Evolutionary conservation across 2,329 filamentous ascomycete genomes (phyloP).

Genomic region (Nothopassalora personata): DNA sequence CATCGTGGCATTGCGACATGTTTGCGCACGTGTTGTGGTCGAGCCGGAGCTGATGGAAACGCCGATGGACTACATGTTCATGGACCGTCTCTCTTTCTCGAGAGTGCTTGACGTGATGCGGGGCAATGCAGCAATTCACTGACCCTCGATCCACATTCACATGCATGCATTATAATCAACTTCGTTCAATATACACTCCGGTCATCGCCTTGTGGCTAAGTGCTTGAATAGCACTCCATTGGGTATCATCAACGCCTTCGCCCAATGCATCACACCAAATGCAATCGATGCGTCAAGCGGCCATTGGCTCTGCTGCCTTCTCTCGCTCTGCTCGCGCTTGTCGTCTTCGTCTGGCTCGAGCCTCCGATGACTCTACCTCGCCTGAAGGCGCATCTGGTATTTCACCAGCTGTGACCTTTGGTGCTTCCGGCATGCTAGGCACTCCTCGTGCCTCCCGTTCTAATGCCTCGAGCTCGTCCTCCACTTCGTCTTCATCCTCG

Average conservation of each 20-base stretch:
- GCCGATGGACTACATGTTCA: constrained; percentile 5
- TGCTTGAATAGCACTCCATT: no score
- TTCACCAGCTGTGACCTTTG: constrained; percentile 25
- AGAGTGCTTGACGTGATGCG: neutral
- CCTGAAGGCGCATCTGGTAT: constrained; percentile 30
- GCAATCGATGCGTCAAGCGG: constrained; percentile 24
- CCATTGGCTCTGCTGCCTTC: constrained; percentile 10
- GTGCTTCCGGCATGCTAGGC: constrained; percentile 37
- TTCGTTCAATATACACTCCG: no score
- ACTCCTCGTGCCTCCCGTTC: constrained; percentile 52
- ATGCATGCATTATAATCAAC: no score
- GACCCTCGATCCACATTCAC: neutral
- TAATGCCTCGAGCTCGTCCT: constrained; percentile 84
- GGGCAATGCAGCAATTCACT: neutral
- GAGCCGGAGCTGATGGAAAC: constrained; percentile 7
- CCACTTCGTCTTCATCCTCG: constrained; percentile 95
- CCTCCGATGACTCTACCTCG: constrained; percentile 23
- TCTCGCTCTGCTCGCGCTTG: constrained; percentile 22
- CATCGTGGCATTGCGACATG: constrained; percentile 48
- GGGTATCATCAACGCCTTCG: neutral
- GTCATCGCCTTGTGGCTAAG: no score
- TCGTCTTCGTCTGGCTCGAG: constrained; percentile 26
- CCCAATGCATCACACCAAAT: neutral
- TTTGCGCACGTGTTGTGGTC: constrained; percentile 1
- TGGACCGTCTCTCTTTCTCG: neutral